These are phyloP conservation scores for Penicillium sp. DNA, from an alignment of 2,329 filamentous ascomycete genomes.

Conservation along the genomic window DNA sequence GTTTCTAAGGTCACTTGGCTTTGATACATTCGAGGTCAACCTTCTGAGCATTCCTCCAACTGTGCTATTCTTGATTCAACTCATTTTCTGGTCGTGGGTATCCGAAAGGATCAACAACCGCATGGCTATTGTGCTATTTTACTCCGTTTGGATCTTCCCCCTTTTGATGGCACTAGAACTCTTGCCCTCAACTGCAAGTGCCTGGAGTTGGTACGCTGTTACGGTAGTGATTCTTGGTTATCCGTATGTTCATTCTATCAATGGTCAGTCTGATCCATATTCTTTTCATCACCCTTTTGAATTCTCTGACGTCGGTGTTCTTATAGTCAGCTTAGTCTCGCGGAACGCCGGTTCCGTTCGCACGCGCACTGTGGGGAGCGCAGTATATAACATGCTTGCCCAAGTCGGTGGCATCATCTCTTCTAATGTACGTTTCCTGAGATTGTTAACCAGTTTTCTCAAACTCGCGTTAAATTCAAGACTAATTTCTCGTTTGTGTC, in stretches of 20 bases:
- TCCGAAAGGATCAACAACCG: conserved; percentile 55
- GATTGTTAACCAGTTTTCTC: too few relatives aligned
- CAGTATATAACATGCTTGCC: conserved; percentile 38
- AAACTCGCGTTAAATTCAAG: accelerated
- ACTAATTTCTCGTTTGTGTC: not conserved
- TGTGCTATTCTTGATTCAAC: conserved; percentile 54
- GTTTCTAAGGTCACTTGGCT: conserved; percentile 46
- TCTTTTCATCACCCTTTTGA: not conserved
- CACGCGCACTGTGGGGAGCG: conserved; percentile 30
- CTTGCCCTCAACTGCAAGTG: conserved; percentile 44
- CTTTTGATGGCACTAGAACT: conserved; percentile 51
- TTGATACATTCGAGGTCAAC: conserved; percentile 23
- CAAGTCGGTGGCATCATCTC: conserved; percentile 32
- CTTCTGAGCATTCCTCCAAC: conserved; percentile 60
- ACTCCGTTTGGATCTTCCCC: conserved; percentile 53
- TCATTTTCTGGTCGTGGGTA: conserved; percentile 51
- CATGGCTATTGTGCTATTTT: conserved; percentile 51
- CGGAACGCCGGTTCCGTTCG: conserved; percentile 33
- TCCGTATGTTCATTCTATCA: conserved; percentile 55
- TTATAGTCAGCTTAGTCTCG: conserved; percentile 20
- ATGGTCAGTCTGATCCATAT: conserved; percentile 24
- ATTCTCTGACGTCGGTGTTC: not conserved
- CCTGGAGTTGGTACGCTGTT: conserved; percentile 53
- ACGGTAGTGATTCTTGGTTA: conserved; percentile 41
- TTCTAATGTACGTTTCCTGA: conserved; percentile 25